These are phyloP conservation scores for Colletotrichum simmondsii DNA, from an alignment of 2,329 filamentous ascomycete species.

Conservation along the genomic window DNA sequence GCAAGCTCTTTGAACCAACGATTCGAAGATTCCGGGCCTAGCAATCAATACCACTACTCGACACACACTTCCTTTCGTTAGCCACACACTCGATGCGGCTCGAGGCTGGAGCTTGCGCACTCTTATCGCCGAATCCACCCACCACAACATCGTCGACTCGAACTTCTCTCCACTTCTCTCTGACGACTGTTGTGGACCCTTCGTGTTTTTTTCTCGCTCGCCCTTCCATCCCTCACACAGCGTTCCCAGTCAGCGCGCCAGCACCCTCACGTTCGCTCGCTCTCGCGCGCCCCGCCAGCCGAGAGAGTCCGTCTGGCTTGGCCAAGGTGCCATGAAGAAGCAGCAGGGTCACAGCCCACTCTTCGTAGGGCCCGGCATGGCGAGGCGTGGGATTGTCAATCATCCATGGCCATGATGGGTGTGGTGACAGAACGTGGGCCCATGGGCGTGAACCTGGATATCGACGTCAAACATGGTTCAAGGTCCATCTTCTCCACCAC, in stretches of 20 bases:
- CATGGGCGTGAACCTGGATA: not conserved
- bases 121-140: slow-evolving; percentile 16
- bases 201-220: slow-evolving; percentile 19
- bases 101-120: not conserved
- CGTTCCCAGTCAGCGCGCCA: no score
- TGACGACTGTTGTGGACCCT: slow-evolving; percentile 30
- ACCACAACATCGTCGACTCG: slow-evolving; percentile 12
- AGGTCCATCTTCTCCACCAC: not conserved
- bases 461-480: slow-evolving; percentile 10
- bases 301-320: slow-evolving; percentile 14
- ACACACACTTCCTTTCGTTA: not conserved
- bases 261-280: not conserved
- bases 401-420: not conserved
- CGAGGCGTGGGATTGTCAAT: slow-evolving; percentile 4
- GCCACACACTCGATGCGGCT: not conserved
- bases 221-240: not conserved
- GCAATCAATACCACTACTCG: no score
- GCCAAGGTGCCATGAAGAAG: not conserved
- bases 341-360: not conserved
- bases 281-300: slow-evolving; percentile 1
- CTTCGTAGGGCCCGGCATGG: not conserved
- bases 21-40: no score
- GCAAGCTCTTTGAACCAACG: not conserved
- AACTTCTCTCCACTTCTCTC: slow-evolving; percentile 30
- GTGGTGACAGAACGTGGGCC: not conserved